These are phyloP conservation scores for Marasmius tenuissimus DNA, from an alignment of 1,284 basidiomycete genomes.

Conservation along the genomic window DNA sequence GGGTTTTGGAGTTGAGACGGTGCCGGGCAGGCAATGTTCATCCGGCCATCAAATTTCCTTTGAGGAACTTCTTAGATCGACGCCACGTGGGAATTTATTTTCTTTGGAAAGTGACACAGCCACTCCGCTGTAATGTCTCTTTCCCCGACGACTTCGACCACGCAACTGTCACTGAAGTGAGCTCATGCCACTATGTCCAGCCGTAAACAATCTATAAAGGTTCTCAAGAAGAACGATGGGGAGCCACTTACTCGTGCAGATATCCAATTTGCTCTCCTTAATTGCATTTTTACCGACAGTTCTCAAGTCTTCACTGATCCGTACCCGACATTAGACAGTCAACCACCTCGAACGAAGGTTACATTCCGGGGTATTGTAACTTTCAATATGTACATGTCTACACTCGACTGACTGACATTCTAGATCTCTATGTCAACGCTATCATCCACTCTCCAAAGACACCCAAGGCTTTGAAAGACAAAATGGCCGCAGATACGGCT, in stretches of 20 bases:
- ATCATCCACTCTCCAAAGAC: constrained; percentile 70
- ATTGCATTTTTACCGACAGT: constrained; percentile 59
- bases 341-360: constrained; percentile 7
- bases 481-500: constrained; percentile 60
- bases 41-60: not conserved
- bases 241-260: constrained; percentile 64
- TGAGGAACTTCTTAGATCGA: not conserved
- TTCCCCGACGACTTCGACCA: not conserved
- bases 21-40: not conserved
- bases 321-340: constrained; percentile 42
- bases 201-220: constrained; percentile 6
- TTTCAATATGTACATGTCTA: not conserved
- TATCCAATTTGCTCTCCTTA: constrained; percentile 76
- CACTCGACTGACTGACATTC: constrained; percentile 47
- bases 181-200: constrained; percentile 2
- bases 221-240: constrained; percentile 60
- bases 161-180: not conserved
- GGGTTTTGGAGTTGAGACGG: too few species aligned
- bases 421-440: constrained; percentile 75
- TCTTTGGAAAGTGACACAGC: not conserved
- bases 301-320: constrained; percentile 69
- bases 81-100: not conserved
- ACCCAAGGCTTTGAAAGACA: constrained; percentile 57
- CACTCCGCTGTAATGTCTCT: not conserved
- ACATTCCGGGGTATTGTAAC: constrained; percentile 6